Percentiles rank a stretch among this genome's conserved stretches.
Conservation (phyloP, 306 rosid species). For the Inga leiocalycina region DNA sequence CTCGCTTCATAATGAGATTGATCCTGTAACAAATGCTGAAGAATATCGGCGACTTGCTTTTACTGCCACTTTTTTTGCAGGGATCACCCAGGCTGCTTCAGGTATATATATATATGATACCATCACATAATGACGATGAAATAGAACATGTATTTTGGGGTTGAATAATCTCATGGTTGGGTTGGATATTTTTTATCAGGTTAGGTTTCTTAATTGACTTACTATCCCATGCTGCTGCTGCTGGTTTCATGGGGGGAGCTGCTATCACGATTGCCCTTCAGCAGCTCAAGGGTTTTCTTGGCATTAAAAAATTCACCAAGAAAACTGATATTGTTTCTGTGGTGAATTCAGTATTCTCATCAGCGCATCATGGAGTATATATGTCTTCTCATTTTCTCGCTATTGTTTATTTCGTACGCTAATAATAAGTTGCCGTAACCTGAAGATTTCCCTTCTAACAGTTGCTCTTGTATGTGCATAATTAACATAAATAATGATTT, state of each 20-base stretch:
- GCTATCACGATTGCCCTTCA: constrained; percentile 97
- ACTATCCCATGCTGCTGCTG: constrained; percentile 97
- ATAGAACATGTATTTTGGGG: constrained; percentile 13
- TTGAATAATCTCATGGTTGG: background rate
- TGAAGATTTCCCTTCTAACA: background rate
- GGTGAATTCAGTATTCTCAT: constrained; percentile 54
- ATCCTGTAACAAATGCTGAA: constrained; percentile 42
- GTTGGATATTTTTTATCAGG: constrained; percentile 45
- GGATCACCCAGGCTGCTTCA: constrained; percentile 88
- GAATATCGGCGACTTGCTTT: constrained; percentile 86
- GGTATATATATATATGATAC: constrained; percentile 43
- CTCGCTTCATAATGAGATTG: constrained; percentile 69
- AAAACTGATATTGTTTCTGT: constrained; percentile 78
- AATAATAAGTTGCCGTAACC: background rate
- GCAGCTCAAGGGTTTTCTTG: constrained; percentile 95
- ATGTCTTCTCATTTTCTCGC: constrained; percentile 33
- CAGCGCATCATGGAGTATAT: constrained; percentile 81
- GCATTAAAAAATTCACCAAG: constrained; percentile 71
- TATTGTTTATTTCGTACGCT: background rate
- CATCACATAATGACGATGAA: background rate
- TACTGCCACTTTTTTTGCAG: constrained; percentile 95
- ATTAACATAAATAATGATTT: constrained; percentile 21
- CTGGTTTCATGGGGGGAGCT: constrained; percentile 99
- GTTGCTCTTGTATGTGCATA: background rate
- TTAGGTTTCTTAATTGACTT: constrained; percentile 95